Conservation (phyloP, 2,329 filamentous ascomycete genomes). For the Cercospora sp. region DNA sequence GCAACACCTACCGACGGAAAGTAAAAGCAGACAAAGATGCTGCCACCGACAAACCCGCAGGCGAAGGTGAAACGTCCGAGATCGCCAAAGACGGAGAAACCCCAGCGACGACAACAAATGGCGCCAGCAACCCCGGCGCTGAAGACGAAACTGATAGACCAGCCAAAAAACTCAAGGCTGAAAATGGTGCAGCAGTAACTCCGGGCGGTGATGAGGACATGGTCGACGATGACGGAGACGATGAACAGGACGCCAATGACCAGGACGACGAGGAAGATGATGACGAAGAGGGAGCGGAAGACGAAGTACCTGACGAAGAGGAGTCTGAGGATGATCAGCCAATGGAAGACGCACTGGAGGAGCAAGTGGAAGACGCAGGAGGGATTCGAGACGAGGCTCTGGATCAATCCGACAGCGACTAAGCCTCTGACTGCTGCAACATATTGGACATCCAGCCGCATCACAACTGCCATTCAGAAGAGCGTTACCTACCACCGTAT, state of each 20-base stretch:
- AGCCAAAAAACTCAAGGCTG: conserved; percentile 54
- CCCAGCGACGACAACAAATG: conserved; percentile 14
- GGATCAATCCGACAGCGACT: conserved; percentile 40
- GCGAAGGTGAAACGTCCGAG: conserved; percentile 19
- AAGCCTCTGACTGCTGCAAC: neutral
- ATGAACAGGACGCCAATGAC: conserved; percentile 57
- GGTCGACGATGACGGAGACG: conserved; percentile 56
- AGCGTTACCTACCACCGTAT: neutral
- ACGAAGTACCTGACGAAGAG: conserved; percentile 58
- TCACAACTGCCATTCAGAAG: neutral
- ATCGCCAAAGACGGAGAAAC: conserved; percentile 22
- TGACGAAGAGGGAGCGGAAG: conserved; percentile 40
- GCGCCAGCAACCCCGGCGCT: conserved; percentile 35
- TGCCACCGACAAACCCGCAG: conserved; percentile 22
- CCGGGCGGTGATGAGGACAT: conserved; percentile 48
- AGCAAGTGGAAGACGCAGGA: conserved; percentile 61
- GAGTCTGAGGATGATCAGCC: conserved; percentile 43
- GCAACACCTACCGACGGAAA: conserved; percentile 70
- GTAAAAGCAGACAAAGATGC: conserved; percentile 63
- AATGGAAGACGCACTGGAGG: conserved; percentile 33
- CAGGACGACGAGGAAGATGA: conserved; percentile 51
- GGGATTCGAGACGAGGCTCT: conserved; percentile 38
- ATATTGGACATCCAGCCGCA: no score
- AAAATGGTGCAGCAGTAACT: conserved; percentile 41
- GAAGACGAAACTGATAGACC: conserved; percentile 48